A percentile compares a stretch with the other conserved stretches of the same genome.
Evolutionary conservation across 805 yeast genomes (phyloP).

Genomic region (Kodamaea nitidulidarum): DNA sequence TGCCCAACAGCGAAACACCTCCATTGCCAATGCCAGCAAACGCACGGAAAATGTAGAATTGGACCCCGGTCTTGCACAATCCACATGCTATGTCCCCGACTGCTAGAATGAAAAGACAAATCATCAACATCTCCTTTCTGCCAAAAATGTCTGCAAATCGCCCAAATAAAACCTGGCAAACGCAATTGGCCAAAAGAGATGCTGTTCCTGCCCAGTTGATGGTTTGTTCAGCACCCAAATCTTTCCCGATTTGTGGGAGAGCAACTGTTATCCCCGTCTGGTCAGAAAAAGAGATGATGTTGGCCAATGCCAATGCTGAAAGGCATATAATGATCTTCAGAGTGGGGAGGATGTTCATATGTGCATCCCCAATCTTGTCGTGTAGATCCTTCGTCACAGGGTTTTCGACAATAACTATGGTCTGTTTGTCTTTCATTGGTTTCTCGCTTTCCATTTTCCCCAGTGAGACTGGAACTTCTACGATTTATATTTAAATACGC

Average conservation of each 20-base stretch:
- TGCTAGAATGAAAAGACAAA: slow-evolving; percentile 36
- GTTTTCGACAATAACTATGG: neutral
- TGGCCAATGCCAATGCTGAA: slow-evolving; percentile 34
- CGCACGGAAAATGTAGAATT: slow-evolving; percentile 50
- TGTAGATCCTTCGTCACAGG: slow-evolving; percentile 6
- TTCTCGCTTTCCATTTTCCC: neutral
- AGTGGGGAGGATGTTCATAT: slow-evolving; percentile 37
- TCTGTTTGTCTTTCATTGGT: neutral
- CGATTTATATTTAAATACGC: too few species aligned
- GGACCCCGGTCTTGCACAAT: slow-evolving; percentile 45
- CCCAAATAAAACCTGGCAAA: slow-evolving; percentile 52
- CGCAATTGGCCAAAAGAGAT: slow-evolving; percentile 46
- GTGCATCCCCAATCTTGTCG: slow-evolving; percentile 38
- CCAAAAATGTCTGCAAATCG: slow-evolving; percentile 55
- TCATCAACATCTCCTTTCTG: slow-evolving; percentile 42
- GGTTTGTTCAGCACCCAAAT: slow-evolving; percentile 42
- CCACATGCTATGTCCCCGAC: slow-evolving; percentile 49
- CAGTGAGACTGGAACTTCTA: too few species aligned
- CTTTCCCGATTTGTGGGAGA: slow-evolving; percentile 45
- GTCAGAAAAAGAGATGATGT: slow-evolving; percentile 44
- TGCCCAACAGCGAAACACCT: slow-evolving; percentile 46
- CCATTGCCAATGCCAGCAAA: slow-evolving; percentile 56
- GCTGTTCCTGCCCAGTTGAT: slow-evolving; percentile 62
- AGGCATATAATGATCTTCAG: slow-evolving; percentile 36
- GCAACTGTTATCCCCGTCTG: slow-evolving; percentile 48